Base-by-base conservation (phyloP, 1,284 basidiomycete genomes). In the Sporisorium iseilematis-ciliati region DNA sequence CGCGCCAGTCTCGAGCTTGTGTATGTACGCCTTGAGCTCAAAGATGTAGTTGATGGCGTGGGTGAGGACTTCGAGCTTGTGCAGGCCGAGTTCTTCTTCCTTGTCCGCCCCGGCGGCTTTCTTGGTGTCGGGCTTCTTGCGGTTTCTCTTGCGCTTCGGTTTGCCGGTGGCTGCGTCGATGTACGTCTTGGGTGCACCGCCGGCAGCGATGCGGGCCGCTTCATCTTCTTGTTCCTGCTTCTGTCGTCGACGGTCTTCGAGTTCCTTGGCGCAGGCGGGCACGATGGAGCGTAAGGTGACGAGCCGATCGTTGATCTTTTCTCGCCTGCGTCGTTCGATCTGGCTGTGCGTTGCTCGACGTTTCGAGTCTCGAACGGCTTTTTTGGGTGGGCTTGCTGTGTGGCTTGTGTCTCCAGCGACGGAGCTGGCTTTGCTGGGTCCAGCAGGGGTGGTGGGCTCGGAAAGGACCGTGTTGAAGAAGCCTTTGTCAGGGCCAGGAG, bases 261-360 rank as follows among this genome's bases (percentile, higher is more conserved):
- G 68, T 51, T 82, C 77, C 33, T 65, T 72, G 7, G 71, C 71
- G 49, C 83, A 85, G 7, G 83, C 83, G 0, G 83, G 83, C 18
- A 85, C 82, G 25, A 72, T 73, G 41, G 65, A 62, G 40, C 83
- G 80, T 10, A 85, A 65, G 16, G 74, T 77, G 46, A 84, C 72
- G n/a, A 85, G 78, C 2, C 82, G 69, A 51, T 85, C 83, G 59
- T 85, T 84, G 74, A 85, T 85, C 67, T 85, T 85, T 51, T 83
- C 83, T 23, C 84, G 53, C 16, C 84, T 69, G 4, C 84, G 75
- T 7, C 84, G 65, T 54, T 85, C 84, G 63, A 85, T 85, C 50
- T 83, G 77, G 16, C 76, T 79, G 46, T 85, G 84, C 4, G 81
- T 80, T 5, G 81, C 80, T 20, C 79, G 61, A 11, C 81, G 72